phyloP scores from a whole-genome alignment of 2,329 filamentous ascomycete species.

The Tolypocladium paradoxum region DNA sequence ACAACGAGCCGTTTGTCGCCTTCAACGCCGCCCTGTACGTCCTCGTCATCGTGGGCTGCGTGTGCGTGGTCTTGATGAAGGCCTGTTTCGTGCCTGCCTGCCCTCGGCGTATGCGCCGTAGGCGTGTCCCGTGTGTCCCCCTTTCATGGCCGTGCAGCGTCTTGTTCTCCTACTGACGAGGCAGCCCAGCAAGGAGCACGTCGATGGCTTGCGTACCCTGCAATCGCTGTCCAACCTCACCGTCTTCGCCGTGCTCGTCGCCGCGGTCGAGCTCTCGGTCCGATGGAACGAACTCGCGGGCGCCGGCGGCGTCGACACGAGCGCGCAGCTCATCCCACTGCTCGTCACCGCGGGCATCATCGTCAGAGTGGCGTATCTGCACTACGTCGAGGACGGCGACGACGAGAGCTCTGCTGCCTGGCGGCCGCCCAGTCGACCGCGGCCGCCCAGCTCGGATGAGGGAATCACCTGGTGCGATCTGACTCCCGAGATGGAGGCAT shows the following conservation, averaged over 20 bases:
- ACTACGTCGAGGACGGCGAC: conserved; percentile 6
- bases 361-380: conserved; percentile 13
- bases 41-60: conserved; percentile 12
- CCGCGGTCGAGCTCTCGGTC: conserved; percentile 22
- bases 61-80: conserved; percentile 6
- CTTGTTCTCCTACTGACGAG: background rate
- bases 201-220: background rate
- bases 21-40: conserved; percentile 20
- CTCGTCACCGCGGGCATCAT: conserved; percentile 18
- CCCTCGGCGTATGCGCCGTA: conserved; percentile 1
- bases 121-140: conserved; percentile 13
- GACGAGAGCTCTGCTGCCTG: background rate
- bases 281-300: conserved; percentile 19
- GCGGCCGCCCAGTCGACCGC: background rate
- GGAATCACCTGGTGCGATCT: background rate
- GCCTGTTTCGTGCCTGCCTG: background rate
- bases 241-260: conserved; percentile 17
- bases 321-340: conserved; percentile 21
- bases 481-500: background rate
- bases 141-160: conserved; percentile 6
- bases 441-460: background rate
- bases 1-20: conserved; percentile 14
- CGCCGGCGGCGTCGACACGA: conserved; percentile 13
- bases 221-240: conserved; percentile 10
- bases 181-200: background rate